Conservation (phyloP, 805 yeast species). For the Spathaspora girioi region DNA sequence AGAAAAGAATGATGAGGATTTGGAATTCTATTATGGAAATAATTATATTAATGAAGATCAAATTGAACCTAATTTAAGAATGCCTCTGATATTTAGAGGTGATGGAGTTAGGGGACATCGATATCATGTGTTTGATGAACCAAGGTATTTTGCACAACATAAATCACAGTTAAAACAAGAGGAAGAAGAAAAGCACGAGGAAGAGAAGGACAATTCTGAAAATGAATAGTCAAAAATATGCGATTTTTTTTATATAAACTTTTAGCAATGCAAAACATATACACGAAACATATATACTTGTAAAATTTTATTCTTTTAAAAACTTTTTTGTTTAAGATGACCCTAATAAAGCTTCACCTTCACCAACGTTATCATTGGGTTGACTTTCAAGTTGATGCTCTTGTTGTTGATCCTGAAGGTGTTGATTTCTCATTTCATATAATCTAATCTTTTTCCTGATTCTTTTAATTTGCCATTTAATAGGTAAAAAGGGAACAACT, state of each 20-base stretch:
- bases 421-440: slow-evolving; percentile 14
- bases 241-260: not conserved
- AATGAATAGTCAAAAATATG: no score
- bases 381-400: slow-evolving; percentile 1
- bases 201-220: not conserved
- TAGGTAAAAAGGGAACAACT: slow-evolving; percentile 57
- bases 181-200: not conserved
- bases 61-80: slow-evolving; percentile 60
- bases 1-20: slow-evolving; percentile 28
- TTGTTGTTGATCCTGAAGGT: slow-evolving; percentile 4
- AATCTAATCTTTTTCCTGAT: slow-evolving; percentile 38
- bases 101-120: slow-evolving; percentile 92
- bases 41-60: slow-evolving; percentile 51
- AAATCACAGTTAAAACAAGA: slow-evolving; percentile 5
- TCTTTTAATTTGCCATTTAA: slow-evolving; percentile 54
- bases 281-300: not conserved
- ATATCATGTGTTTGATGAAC: slow-evolving; percentile 93
- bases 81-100: slow-evolving; percentile 78
- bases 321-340: not conserved
- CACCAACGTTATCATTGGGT: slow-evolving; percentile 1
- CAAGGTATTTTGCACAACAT: slow-evolving; percentile 62
- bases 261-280: not conserved
- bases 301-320: no score
- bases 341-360: slow-evolving; percentile 2
- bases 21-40: slow-evolving; percentile 49